phyloP scores from a whole-genome alignment of 2,329 filamentous ascomycete genomes.

The Pseudopithomyces chartarum region DNA sequence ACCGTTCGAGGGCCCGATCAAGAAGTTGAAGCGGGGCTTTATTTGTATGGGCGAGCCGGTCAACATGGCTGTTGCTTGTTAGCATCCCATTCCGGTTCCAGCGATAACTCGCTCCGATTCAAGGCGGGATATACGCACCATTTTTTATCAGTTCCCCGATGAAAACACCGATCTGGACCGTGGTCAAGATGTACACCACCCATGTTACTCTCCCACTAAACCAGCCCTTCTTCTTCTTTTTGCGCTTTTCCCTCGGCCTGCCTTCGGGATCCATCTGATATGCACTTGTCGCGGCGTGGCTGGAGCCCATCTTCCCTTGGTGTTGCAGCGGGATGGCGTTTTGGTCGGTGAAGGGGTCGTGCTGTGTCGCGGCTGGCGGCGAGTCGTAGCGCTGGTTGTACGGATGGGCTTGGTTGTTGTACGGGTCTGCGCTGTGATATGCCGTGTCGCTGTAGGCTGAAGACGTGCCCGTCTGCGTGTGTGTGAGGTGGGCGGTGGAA shows the following conservation, averaged over 20 bases:
- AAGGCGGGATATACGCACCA: constrained; percentile 57
- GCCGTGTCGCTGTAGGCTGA: constrained; percentile 59
- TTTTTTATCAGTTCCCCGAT: constrained; percentile 86
- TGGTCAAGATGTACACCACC: constrained; percentile 79
- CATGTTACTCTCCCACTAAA: constrained; percentile 70
- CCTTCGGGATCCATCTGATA: constrained; percentile 50
- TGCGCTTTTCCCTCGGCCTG: constrained; percentile 29
- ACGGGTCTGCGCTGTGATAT: constrained; percentile 57
- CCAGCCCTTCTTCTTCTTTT: constrained; percentile 55
- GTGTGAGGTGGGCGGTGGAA: constrained; percentile 26
- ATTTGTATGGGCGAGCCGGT: constrained; percentile 80
- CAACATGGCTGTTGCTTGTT: constrained; percentile 61
- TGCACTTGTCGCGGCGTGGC: constrained; percentile 16
- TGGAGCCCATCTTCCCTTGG: constrained; percentile 44
- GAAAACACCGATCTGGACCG: constrained; percentile 82
- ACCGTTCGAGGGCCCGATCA: constrained; percentile 92
- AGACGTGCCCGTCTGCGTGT: constrained; percentile 53
- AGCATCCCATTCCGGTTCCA: neutral
- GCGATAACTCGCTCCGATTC: neutral
- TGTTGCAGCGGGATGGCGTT: constrained; percentile 55
- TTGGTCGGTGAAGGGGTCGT: constrained; percentile 58
- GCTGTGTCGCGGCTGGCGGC: constrained; percentile 55
- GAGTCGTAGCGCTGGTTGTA: constrained; percentile 37
- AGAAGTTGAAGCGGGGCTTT: constrained; percentile 87
- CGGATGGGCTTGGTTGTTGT: constrained; percentile 28